phyloP scores from a whole-genome alignment of 768 basidiomycete genomes.

The Tulasnella sp. region DNA sequence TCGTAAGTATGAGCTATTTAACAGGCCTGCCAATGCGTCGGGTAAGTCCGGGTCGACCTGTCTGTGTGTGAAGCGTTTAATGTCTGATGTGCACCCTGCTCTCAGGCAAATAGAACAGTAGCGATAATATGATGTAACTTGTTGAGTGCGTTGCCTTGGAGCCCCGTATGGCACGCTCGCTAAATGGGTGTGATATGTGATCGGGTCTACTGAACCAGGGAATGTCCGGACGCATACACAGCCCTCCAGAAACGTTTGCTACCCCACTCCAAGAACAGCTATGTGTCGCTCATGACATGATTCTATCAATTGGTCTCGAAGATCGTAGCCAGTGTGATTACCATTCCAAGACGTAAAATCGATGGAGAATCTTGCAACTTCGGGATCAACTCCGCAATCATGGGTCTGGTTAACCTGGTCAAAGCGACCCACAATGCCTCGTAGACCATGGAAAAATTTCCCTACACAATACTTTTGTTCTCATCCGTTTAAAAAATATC shows the following conservation, averaged over 20 bases:
- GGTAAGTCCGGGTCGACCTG: not conserved
- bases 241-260: not conserved
- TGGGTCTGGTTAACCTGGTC: not conserved
- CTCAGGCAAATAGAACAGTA: not conserved
- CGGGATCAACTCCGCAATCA: not conserved
- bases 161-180: not conserved
- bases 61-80: not conserved
- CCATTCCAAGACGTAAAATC: conserved; percentile 15
- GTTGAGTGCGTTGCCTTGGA: no score
- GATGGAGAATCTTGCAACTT: conserved; percentile 24
- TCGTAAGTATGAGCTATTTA: not conserved
- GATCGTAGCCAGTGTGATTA: no score
- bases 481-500: not conserved
- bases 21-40: not conserved
- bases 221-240: not conserved
- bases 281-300: no score
- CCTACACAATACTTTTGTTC: not conserved
- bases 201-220: not conserved
- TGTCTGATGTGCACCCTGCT: not conserved
- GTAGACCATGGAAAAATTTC: not conserved
- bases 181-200: not conserved
- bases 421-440: not conserved
- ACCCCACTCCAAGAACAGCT: no score
- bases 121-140: no score
- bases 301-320: no score